A percentile compares a stretch with the other conserved stretches of the same genome.
These are phyloP conservation scores for Litchi chinensis DNA, from an alignment of 345 rosid genomes.

Conservation along the genomic window DNA sequence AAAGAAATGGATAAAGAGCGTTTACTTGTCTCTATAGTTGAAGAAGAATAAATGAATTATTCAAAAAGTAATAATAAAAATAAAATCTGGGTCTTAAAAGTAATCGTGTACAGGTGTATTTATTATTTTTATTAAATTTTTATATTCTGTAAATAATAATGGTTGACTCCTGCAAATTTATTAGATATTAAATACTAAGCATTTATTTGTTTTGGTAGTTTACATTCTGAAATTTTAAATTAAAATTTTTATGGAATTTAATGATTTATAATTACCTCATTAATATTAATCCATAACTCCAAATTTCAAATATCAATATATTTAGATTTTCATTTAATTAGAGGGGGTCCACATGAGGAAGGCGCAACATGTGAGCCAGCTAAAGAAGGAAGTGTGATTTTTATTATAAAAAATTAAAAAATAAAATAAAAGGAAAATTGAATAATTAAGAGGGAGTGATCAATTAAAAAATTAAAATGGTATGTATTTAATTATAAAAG, in stretches of 20 bases:
- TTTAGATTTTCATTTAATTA: background rate
- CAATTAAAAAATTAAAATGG: background rate
- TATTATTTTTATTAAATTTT: no score
- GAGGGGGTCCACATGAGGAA: background rate
- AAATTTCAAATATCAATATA: no score
- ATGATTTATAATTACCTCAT: no score
- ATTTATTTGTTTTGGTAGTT: no score
- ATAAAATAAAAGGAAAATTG: background rate
- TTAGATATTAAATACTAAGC: no score
- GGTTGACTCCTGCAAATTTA: no score
- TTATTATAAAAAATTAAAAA: background rate
- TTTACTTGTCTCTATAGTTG: conserved; percentile 7
- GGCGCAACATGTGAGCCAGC: background rate
- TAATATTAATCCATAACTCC: no score
- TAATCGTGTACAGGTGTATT: background rate
- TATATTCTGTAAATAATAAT: no score
- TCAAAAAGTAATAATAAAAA: background rate
- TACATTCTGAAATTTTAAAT: no score
- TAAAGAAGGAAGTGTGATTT: background rate
- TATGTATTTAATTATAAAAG: no score
- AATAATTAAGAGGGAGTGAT: background rate
- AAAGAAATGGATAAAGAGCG: background rate
- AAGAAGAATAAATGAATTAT: background rate
- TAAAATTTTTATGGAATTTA: no score
- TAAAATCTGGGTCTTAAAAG: background rate